These are phyloP conservation scores for Cyberlindnera americana DNA, from an alignment of 805 yeast genomes.

Conservation along the genomic window DNA sequence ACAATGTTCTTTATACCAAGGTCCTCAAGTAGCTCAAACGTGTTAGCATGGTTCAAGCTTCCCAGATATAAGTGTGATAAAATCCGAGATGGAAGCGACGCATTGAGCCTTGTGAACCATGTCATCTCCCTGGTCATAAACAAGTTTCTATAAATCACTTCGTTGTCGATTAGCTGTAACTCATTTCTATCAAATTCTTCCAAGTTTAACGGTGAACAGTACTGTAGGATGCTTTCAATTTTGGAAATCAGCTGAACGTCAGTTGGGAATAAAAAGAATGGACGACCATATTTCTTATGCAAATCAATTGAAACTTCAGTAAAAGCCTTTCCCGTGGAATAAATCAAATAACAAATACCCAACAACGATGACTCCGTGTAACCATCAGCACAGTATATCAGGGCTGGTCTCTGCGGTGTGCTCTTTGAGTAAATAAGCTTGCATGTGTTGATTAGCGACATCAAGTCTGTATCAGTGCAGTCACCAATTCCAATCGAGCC, in stretches of 20 bases:
- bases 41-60: conserved; percentile 75
- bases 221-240: conserved; percentile 57
- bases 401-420: conserved; percentile 31
- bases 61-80: conserved; percentile 85
- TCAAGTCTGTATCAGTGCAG: conserved; percentile 55
- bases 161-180: conserved; percentile 23
- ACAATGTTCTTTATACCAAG: conserved; percentile 73
- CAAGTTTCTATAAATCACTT: conserved; percentile 33
- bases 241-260: conserved; percentile 67
- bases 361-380: conserved; percentile 88
- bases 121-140: conserved; percentile 26
- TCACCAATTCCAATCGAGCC: conserved; percentile 81
- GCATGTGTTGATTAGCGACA: conserved; percentile 64
- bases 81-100: conserved; percentile 81
- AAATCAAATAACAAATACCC: conserved; percentile 66
- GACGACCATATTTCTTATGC: conserved; percentile 64
- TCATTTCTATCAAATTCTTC: conserved; percentile 12
- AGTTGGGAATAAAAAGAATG: conserved; percentile 77
- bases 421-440: conserved; percentile 54
- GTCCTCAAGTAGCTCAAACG: conserved; percentile 54
- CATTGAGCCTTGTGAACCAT: conserved; percentile 37
- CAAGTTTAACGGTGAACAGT: conserved; percentile 48
- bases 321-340: conserved; percentile 53
- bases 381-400: conserved; percentile 84
- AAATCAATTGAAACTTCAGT: conserved; percentile 64